A percentile compares a stretch with the other conserved stretches of the same genome.
phyloP scores from a whole-genome alignment of 768 basidiomycete genomes.

The Collybia sordida region DNA sequence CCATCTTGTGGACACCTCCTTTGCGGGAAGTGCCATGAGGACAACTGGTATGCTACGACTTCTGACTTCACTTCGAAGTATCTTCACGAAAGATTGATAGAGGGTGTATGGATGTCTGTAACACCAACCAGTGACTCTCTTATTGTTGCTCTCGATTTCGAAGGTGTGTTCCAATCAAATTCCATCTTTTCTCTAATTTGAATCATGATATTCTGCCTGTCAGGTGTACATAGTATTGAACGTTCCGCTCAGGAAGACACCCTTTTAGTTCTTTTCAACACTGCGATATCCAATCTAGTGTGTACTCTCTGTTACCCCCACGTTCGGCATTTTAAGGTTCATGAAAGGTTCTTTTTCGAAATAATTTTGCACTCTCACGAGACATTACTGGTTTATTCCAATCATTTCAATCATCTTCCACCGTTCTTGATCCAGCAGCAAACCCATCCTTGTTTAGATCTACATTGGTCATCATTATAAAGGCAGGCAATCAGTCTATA shows the following conservation, averaged over 20 bases:
- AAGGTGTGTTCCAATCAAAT: conserved; percentile 38
- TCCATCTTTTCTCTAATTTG: neutral
- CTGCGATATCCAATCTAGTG: conserved; percentile 64
- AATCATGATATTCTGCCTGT: neutral
- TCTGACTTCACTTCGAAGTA: neutral
- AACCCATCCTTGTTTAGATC: conserved; percentile 63
- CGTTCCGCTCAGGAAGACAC: conserved; percentile 64
- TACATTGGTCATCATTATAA: conserved; percentile 61
- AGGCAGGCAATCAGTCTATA: conserved; percentile 29
- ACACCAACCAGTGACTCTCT: conserved; percentile 55
- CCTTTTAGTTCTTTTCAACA: conserved; percentile 62
- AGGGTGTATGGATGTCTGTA: conserved; percentile 69
- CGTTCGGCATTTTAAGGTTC: neutral
- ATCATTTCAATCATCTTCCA: conserved; percentile 59
- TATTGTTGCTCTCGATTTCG: conserved; percentile 63
- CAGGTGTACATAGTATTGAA: conserved; percentile 65
- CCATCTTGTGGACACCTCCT: conserved; percentile 63
- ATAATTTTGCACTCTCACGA: conserved; percentile 62
- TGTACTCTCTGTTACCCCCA: conserved; percentile 6
- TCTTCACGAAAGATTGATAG: too few species aligned
- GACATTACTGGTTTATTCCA: conserved; percentile 63
- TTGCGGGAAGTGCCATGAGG: conserved; percentile 66
- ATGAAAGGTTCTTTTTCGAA: conserved; percentile 57
- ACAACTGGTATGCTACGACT: conserved; percentile 39
- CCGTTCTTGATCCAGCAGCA: conserved; percentile 54